Percentiles rank a stretch among this genome's conserved stretches.
Evolutionary conservation across 768 basidiomycete species (phyloP).

Genomic region (Pleurotus citrinopileatus): DNA sequence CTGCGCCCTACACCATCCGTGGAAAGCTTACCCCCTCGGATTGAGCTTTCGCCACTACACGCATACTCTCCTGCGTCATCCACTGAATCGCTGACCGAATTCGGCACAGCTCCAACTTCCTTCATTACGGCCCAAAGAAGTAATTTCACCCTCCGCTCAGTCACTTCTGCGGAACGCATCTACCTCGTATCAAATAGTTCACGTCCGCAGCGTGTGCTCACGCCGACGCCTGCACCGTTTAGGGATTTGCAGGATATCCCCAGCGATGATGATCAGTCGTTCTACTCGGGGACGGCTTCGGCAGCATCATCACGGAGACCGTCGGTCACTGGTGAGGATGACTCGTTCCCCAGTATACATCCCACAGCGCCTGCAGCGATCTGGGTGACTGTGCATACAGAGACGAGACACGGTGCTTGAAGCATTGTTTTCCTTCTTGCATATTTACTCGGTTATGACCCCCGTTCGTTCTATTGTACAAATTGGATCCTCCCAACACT

Average conservation of each 20-base stretch:
- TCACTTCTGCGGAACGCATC: not conserved
- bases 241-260: slow-evolving; percentile 9
- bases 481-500: not conserved
- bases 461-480: slow-evolving; percentile 1
- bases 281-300: not conserved
- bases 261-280: not conserved
- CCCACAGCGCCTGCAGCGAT: not conserved
- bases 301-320: not conserved
- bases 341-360: not conserved
- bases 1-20: not conserved
- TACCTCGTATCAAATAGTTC: not conserved
- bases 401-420: slow-evolving; percentile 9
- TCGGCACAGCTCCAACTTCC: not conserved
- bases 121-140: slow-evolving; percentile 1
- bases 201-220: not conserved
- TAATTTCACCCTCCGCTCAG: slow-evolving; percentile 4
- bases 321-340: not conserved
- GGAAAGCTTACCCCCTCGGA: not conserved
- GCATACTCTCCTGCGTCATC: not conserved
- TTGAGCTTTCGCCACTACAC: not conserved
- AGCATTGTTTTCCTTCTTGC: not conserved
- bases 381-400: slow-evolving; percentile 5
- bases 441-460: not conserved
- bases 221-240: slow-evolving; percentile 2
- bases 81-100: not conserved